Evolutionary conservation across 768 basidiomycete species (phyloP), one percentile per base, ranked within the genome.

Genomic region (Kwoniella pini): DNA sequence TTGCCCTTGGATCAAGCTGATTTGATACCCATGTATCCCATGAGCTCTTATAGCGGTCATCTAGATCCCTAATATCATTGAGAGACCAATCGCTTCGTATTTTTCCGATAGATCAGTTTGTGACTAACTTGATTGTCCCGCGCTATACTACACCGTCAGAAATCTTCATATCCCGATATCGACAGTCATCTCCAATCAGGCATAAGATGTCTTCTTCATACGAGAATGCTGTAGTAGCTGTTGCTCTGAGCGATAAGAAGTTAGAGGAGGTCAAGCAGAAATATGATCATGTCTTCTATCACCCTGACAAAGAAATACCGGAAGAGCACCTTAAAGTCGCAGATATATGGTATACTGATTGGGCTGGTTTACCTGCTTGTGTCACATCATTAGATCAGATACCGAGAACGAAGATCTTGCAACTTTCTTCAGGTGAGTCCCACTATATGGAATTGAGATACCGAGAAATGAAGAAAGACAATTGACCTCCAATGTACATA

Each of bases 281-380:
- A n/a, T 65, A 69, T 50, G 27, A 53, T 9, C 66, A 52, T 3
- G 72, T 74, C 12, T 60, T 60, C 43, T 70, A 71, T 36, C 50
- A 67, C 40, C 72, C 72, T 2, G 48, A 64, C 36, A 57, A 45
- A 28, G 26, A 46, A 2, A 46, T 68, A 9, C 60, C 67, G 6
- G 53, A 62, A 9, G 60, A 67, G 6, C 28, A 54, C n/a, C 54
- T 62, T 4, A n/a, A 53, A 24, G 19, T 40, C 19, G 57, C 53
- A 30, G 67, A 74, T 45, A 60, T 70, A 21, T 67, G 70, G 61
- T 71, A 64, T 44, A 50, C 63, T 15, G 54, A 33, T 27, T 67
- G 62, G 57, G 11, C 39, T 2, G 68, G 71, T 10, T 42, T 68
- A 17, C 69, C 69, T 4, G 17, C 28, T 7, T 48, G 30, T 22